Evolutionary conservation across 257 asterid species (phyloP).

Genomic region (Nicotiana sylvestris): DNA sequence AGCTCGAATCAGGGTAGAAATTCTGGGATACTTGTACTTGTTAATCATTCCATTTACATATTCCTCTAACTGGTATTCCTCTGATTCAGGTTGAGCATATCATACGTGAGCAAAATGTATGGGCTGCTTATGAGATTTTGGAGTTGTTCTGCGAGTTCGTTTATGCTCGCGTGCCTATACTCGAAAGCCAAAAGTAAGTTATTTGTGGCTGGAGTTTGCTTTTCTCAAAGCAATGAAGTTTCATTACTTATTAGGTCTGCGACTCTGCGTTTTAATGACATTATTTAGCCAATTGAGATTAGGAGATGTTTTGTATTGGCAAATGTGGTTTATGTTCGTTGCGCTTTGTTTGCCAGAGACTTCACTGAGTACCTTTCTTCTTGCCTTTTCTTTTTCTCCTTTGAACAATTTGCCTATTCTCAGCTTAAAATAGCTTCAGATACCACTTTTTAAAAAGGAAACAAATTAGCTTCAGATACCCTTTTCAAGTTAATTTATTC

Average conservation of each 20-base stretch:
- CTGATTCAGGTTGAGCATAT: slow-evolving; percentile 80
- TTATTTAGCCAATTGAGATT: neutral
- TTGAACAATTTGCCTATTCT: neutral
- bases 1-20: slow-evolving; percentile 76
- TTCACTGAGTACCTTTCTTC: neutral
- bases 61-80: neutral
- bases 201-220: neutral
- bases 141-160: slow-evolving; percentile 81
- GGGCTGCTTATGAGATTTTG: slow-evolving; percentile 85
- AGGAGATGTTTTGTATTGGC: neutral
- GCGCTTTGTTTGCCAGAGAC: neutral
- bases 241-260: neutral
- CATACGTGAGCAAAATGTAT: slow-evolving; percentile 76
- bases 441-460: neutral
- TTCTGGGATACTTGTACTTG: neutral
- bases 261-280: neutral
- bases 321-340: neutral
- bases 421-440: neutral
- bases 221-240: neutral
- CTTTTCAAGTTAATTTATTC: neutral
- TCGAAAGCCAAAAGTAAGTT: slow-evolving; percentile 70
- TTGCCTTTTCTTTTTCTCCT: neutral
- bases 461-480: neutral
- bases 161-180: slow-evolving; percentile 81
- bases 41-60: neutral